Percentiles rank a stretch among this genome's conserved stretches.
Evolutionary conservation across 2,329 filamentous ascomycete species (phyloP).

Genomic region (Hansfordia pulvinata): DNA sequence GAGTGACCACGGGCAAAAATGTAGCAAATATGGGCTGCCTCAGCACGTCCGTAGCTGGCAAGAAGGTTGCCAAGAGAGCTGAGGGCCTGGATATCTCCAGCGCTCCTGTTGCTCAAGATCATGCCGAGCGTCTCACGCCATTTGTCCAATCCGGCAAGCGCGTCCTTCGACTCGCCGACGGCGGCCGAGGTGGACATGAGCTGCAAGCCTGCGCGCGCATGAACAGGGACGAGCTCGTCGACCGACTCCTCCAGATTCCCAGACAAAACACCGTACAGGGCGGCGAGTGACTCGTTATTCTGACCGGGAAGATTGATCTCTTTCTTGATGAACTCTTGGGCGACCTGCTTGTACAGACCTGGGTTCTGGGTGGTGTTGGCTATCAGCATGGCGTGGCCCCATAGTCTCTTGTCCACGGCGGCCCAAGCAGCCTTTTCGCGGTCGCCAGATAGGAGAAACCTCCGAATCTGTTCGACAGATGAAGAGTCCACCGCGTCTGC

Average conservation of each 20-base stretch:
- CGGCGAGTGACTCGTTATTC: conserved; percentile 77
- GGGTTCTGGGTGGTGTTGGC: conserved; percentile 58
- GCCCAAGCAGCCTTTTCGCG: conserved; percentile 87
- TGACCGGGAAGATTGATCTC: conserved; percentile 75
- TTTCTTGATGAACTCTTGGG: conserved; percentile 89
- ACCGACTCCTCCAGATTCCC: conserved; percentile 91
- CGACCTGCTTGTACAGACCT: conserved; percentile 81
- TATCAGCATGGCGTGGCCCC: conserved; percentile 92
- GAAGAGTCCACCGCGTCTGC: conserved; percentile 57
- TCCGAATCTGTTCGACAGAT: conserved; percentile 59
- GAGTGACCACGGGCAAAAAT: conserved; percentile 64
- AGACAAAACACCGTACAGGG: conserved; percentile 85
- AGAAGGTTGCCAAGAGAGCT: conserved; percentile 71
- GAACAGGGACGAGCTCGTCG: conserved; percentile 86
- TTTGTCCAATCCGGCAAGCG: conserved; percentile 74
- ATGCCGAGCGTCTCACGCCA: conserved; percentile 86
- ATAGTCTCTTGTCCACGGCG: conserved; percentile 83
- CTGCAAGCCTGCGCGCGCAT: conserved; percentile 82
- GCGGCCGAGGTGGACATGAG: conserved; percentile 67
- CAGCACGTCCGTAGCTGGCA: conserved; percentile 70
- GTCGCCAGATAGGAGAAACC: conserved; percentile 63
- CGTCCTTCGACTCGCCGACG: conserved; percentile 51
- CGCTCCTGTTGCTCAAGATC: conserved; percentile 76
- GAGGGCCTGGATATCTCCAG: conserved; percentile 64
- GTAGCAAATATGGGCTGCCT: conserved; percentile 90